Evolutionary conservation across 768 basidiomycete genomes (phyloP).

Genomic region (Phlegmacium glaucopus): DNA sequence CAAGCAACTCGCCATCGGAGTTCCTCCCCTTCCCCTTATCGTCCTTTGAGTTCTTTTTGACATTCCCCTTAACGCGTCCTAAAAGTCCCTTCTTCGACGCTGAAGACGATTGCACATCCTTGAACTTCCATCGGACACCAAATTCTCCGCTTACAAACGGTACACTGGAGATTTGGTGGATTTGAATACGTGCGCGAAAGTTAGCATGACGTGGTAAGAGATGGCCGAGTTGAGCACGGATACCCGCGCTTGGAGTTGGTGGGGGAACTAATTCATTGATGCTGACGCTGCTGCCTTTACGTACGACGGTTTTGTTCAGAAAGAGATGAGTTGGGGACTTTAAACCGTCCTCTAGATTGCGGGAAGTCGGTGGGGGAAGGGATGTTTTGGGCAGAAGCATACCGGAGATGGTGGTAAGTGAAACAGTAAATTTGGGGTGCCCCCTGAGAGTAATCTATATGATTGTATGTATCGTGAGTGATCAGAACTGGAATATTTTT

Average conservation of each 20-base stretch:
- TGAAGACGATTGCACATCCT: slow-evolving; percentile 40
- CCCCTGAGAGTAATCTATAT: too few species aligned
- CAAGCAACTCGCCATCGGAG: slow-evolving; percentile 9
- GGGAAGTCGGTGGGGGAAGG: neutral
- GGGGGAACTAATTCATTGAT: slow-evolving; percentile 18
- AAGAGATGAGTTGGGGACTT: slow-evolving; percentile 11
- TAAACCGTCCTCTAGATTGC: neutral
- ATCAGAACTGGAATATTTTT: too few species aligned
- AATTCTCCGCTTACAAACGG: slow-evolving; percentile 73
- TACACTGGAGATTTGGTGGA: slow-evolving; percentile 69
- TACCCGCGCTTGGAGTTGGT: slow-evolving; percentile 18
- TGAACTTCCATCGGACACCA: slow-evolving; percentile 69
- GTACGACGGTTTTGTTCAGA: slow-evolving; percentile 14
- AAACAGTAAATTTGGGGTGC: neutral
- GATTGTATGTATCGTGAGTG: too few species aligned
- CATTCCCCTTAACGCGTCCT: slow-evolving; percentile 24
- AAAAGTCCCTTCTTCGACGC: slow-evolving; percentile 39
- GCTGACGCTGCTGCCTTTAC: slow-evolving; percentile 19
- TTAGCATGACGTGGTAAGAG: slow-evolving; percentile 63
- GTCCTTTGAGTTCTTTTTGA: slow-evolving; percentile 12
- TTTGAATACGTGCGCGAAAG: slow-evolving; percentile 56
- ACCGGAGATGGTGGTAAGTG: neutral
- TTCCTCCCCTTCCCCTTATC: slow-evolving; percentile 25
- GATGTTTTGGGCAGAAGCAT: neutral
- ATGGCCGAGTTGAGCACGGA: slow-evolving; percentile 60